These are phyloP conservation scores for Gossypium trilobum DNA, from an alignment of 441 rosid genomes.

Conservation along the genomic window DNA sequence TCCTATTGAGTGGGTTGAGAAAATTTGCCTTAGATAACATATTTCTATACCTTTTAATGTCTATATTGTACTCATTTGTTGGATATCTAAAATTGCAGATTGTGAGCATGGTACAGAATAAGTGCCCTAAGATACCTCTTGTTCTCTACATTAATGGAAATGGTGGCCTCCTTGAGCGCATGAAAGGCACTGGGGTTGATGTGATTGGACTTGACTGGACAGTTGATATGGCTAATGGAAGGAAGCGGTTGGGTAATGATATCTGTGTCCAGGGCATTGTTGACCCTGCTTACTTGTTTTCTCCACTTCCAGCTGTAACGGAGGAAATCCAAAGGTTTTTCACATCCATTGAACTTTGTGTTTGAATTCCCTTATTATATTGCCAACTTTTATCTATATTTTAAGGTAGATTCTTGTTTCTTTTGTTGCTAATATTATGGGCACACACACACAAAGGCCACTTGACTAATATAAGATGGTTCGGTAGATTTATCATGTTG, in stretches of 20 bases:
- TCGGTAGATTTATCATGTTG: neutral
- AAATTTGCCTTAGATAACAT: neutral
- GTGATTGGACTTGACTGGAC: conserved; percentile 98
- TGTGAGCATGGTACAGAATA: conserved; percentile 43
- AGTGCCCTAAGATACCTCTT: conserved; percentile 70
- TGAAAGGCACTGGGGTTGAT: conserved; percentile 84
- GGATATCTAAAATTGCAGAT: conserved; percentile 38
- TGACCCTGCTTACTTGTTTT: conserved; percentile 78
- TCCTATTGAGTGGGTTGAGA: neutral
- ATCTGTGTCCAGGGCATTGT: conserved; percentile 82
- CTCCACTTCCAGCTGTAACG: conserved; percentile 70
- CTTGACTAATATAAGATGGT: neutral
- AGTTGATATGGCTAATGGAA: conserved; percentile 87
- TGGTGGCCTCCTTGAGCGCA: conserved; percentile 83
- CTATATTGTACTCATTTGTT: neutral
- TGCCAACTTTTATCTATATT: neutral
- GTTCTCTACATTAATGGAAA: conserved; percentile 85
- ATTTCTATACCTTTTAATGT: neutral
- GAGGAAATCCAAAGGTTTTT: conserved; percentile 69
- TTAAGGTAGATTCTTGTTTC: neutral
- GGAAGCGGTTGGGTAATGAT: conserved; percentile 58
- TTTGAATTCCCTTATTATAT: neutral
- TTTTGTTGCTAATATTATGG: neutral
- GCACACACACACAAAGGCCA: neutral
- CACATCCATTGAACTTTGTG: neutral